Conservation (phyloP, 2,329 filamentous ascomycete species). For the Calonectria pauciramosa region DNA sequence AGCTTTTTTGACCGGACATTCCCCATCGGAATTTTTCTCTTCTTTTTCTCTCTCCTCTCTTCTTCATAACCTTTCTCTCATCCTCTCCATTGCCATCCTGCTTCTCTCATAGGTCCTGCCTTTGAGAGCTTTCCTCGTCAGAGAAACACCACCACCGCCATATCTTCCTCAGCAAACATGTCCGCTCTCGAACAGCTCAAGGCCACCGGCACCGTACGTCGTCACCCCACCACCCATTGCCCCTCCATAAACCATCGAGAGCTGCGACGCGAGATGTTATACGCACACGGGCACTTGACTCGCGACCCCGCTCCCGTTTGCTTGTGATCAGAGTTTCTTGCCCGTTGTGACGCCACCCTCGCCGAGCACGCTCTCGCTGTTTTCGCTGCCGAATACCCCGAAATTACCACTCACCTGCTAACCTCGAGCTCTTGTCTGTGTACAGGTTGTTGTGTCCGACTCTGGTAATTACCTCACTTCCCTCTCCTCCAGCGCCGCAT, state of each 20-base stretch:
- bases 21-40: constrained; percentile 41
- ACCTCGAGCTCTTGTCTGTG: constrained; percentile 24
- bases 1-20: constrained; percentile 39
- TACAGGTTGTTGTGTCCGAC: constrained; percentile 93
- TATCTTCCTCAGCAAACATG: constrained; percentile 66
- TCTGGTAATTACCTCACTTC: constrained; percentile 76
- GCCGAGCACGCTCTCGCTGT: neutral
- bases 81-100: constrained; percentile 24
- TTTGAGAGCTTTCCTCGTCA: constrained; percentile 18
- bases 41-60: constrained; percentile 18
- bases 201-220: constrained; percentile 93
- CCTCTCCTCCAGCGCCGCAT: constrained; percentile 31
- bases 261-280: constrained; percentile 30
- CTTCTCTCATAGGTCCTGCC: constrained; percentile 19
- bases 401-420: constrained; percentile 40
- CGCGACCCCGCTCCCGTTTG: neutral
- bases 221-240: constrained; percentile 59
- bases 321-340: neutral
- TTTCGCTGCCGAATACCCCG: neutral
- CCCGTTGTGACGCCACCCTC: neutral
- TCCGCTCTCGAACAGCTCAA: constrained; percentile 97
- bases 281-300: constrained; percentile 14
- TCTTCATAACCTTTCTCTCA: constrained; percentile 27
- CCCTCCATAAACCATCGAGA: constrained; percentile 47
- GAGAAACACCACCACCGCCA: constrained; percentile 27